Evolutionary conservation across 2,329 filamentous ascomycete genomes (phyloP).

Genomic region (Lasiodiplodia citricola): DNA sequence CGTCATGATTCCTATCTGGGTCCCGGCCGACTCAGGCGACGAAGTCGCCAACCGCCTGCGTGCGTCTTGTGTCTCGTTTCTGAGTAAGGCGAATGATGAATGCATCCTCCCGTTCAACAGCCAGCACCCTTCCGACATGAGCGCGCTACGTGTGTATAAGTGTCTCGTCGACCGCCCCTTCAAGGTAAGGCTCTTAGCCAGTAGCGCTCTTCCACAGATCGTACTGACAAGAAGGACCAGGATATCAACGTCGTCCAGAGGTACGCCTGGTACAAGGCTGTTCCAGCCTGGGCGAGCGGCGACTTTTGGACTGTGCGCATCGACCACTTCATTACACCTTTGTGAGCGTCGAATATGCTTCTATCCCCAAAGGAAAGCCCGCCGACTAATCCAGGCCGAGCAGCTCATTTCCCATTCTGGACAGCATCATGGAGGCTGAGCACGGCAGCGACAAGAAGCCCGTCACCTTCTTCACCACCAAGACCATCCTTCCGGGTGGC

Average conservation of each 20-base stretch:
- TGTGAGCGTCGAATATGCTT: neutral
- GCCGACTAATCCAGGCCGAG: neutral
- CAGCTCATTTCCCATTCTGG: neutral
- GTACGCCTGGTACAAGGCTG: conserved; percentile 4
- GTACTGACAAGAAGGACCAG: conserved; percentile 1
- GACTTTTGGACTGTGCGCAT: neutral
- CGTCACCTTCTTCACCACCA: conserved; percentile 1
- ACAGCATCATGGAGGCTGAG: neutral
- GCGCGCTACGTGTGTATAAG: neutral
- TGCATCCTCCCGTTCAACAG: neutral
- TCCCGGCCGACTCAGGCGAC: neutral
- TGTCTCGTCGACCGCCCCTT: neutral
- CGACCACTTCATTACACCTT: neutral
- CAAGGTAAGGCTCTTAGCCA: neutral
- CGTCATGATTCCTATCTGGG: neutral
- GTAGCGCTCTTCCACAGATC: neutral
- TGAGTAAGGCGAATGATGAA: neutral
- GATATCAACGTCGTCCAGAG: neutral
- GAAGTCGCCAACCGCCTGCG: neutral
- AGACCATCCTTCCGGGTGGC: neutral
- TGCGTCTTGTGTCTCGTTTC: neutral
- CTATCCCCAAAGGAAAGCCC: neutral
- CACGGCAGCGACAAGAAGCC: neutral
- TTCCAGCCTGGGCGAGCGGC: neutral
- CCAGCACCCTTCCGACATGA: neutral